These are phyloP conservation scores for Mycocalia duriaeana DNA, from an alignment of 1,284 basidiomycete genomes.

Conservation along the genomic window DNA sequence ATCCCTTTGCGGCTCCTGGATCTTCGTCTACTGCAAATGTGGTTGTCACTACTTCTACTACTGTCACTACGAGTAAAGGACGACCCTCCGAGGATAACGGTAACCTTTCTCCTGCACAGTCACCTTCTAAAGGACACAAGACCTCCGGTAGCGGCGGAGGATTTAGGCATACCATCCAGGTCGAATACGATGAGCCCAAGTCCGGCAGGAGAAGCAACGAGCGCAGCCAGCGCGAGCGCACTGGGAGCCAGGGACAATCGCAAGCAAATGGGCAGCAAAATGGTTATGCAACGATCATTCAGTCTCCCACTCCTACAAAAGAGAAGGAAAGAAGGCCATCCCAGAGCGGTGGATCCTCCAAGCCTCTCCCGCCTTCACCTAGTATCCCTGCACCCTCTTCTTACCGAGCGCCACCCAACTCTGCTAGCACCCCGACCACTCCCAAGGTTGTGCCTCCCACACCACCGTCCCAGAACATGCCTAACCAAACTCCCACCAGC, in stretches of 20 bases:
- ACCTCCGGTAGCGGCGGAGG: slow-evolving; percentile 20
- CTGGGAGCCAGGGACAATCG: slow-evolving; percentile 18
- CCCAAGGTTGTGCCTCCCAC: slow-evolving; percentile 3
- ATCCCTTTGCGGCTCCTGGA: slow-evolving; percentile 39
- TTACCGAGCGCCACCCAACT: slow-evolving; percentile 18
- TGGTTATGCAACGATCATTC: background rate
- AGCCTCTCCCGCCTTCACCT: slow-evolving; percentile 32
- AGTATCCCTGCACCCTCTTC: slow-evolving; percentile 15
- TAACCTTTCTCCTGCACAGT: background rate
- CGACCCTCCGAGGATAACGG: slow-evolving; percentile 12
- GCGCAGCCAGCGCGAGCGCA: slow-evolving; percentile 21
- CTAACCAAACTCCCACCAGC: slow-evolving; percentile 8
- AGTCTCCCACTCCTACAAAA: slow-evolving; percentile 6
- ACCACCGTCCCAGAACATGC: no score
- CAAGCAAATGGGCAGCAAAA: slow-evolving; percentile 1
- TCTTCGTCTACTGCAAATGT: slow-evolving; percentile 7
- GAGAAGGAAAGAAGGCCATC: slow-evolving; percentile 30
- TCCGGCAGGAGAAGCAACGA: slow-evolving; percentile 20
- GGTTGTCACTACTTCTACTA: slow-evolving; percentile 9
- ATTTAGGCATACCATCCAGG: slow-evolving; percentile 80
- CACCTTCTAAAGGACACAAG: slow-evolving; percentile 16
- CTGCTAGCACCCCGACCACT: slow-evolving; percentile 8
- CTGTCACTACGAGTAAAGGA: slow-evolving; percentile 12
- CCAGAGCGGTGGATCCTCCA: slow-evolving; percentile 21
- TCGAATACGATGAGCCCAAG: slow-evolving; percentile 70